Evolutionary conservation across 495 filamentous ascomycete species (phyloP), one percentile per base, ranked within the genome.

Genomic region (Penicillium odoratum): DNA sequence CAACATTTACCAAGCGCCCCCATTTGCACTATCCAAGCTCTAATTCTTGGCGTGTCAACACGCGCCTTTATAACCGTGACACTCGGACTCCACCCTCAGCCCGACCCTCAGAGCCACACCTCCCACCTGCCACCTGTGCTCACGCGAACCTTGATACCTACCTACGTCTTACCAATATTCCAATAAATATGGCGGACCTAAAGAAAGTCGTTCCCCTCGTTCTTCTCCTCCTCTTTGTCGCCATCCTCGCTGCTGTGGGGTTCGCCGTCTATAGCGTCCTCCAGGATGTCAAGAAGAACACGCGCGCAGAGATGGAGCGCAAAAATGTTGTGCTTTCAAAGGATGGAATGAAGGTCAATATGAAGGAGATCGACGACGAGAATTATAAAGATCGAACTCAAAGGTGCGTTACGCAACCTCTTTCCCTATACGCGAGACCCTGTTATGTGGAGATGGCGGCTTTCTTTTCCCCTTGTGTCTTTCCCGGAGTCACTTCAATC

Each of bases 351-450:
- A 88, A 85, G 64, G 89, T 97, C 43, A 84, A 85, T 18, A 85
- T 96, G 48, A 89, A 88, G 77, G 82, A 93, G 57, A 63, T 92
- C 28, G 76, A 79, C 50, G 82, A 84, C 57, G 93, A 96, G 81
- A 82, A 83, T 25, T 93, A 95, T 73, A 84, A 88, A 65, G 92
- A 93, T 74, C 79, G 74, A 64, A 94, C 89, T 25, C 91, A 96
- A 78, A 89, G 85, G 75, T 88, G 54, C 38, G 67, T 68, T 55
- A 45, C 28, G 38, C 38, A 13, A 40, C 38, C 6, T 50, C 30
- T 25, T 38, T 15, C 3, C 21, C 15, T 48, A 13, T 2, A 21
- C 21, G 21, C 21, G 21, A 21, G 21, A 21, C 21, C 2, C 21
- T 21, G 21, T 21, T 21, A 21, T 40, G 38, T 40, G 46, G 46